Base-by-base conservation (phyloP, 2,329 filamentous ascomycete species). In the Sclerotiophoma versabilis region DNA sequence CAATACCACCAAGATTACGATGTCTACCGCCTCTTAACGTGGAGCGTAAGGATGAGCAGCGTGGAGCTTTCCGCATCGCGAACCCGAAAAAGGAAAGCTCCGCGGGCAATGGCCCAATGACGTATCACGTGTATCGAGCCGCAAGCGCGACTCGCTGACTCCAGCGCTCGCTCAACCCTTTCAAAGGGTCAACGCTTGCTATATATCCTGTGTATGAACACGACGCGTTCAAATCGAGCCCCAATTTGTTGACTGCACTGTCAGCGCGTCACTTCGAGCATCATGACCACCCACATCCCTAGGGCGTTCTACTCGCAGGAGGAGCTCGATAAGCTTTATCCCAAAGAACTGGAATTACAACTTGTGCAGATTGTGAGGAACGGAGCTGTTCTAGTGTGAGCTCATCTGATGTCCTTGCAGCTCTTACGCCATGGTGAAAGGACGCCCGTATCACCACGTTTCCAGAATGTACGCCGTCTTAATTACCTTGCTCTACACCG, bases 401-500 rank as follows among this genome's bases (percentile, higher is more conserved):
- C 23, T 26, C 5, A 6, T 25, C 62, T 64, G 30, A 68, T 25
- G 14, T 2, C 10, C 0, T 41, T 4, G 26, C 27, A 76, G 74
- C 60, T 77, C 33, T 66, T 77, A 36, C 73, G 76, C 23, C 75
- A 77, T 71, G 76, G 84, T 62, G 87, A 89, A 79, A 88, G 93
- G 53, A 93, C 89, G 7, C 93, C 93, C 23, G 90, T 98, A 23
- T 90, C 87, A 53, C 83, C 90, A n/a, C 89, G 95, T 32, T 97
- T 99, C 74, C 85, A 90, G 70, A 95, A 93, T 77, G 84, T 87
- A 81, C 82, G 69, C 59, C n/a, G 32, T 9, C 23, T 12, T 27
- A 3, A 25, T 25, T 10, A 27, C 4, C 5, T 10, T 11, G 2
- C 12, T 12, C 19, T 2, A 20, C 17, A 36, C 25, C 19, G 4